Base-by-base conservation (phyloP, 805 yeast species). In the Clavispora vitiphila region DNA sequence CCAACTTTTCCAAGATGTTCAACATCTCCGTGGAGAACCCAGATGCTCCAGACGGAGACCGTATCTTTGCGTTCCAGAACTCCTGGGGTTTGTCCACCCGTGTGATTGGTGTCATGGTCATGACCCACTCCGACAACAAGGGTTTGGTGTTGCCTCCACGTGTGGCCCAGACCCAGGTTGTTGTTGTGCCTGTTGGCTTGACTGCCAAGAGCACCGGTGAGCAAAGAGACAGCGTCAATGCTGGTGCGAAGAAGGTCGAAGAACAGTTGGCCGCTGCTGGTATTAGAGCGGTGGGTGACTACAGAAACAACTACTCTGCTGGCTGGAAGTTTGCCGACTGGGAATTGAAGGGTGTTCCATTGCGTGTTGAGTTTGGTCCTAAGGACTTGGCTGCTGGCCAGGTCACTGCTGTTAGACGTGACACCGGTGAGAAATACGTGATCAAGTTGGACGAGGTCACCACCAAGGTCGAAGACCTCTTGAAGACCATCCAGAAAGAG, bases 41-140 rank as follows among this genome's bases (percentile, higher is more conserved):
- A 53, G 85, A 84, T 46, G 96, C 96, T 39, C 60, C 83, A 16
- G 95, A 86, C 47, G 81, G 84, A 62, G 95, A 93, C 60, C 86
- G 88, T 71, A 72, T 90, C 38, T 80, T 72, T 56, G 96, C 93
- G 25, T 88, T 82, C 80, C 99, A 93, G 74, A 93, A 95, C 76
- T 90, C 97, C 10, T 93, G 99, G 99, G 99, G 99, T 71, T 73
- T 93, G 56, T 90, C 97, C 37, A 93, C 99, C 45, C 87, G 99
- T 72, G 93, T 86, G 51, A 90, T 93, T 63, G 99, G 99, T 77
- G 99, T 95, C 54, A 93, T 93, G 98, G 89, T 88, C 46, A 93
- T 93, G 99, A 80, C 89, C 45, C 99, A 93, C 66, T 89, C 97
- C 27, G 99, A 93, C 69, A 90, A 95, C 77, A 91, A 89, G 74